Evolutionary conservation across 2,329 filamentous ascomycete genomes (phyloP), one percentile per base, ranked within the genome.

Genomic region (Pseudogymnoascus sp.): DNA sequence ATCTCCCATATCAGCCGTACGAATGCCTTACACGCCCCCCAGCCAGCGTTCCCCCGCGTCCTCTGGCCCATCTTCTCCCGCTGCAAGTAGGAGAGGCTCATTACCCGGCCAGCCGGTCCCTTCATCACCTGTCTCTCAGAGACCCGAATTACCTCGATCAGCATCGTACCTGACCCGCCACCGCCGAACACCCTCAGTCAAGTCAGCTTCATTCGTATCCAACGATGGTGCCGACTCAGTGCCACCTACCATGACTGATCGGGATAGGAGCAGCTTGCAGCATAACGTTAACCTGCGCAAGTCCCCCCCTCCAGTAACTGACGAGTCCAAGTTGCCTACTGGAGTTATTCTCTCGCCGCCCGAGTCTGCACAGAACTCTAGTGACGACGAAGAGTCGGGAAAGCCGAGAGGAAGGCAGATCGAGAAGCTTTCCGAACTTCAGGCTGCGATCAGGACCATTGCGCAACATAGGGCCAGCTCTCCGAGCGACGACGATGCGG

Each of bases 301-400:
- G 73, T 95, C 92, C 57, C 90, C 91, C 13, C 87, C 90, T n/a
- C 90, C 91, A 15, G 76, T 91, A 65, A 90, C 86, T 65, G 85
- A 90, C 75, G 82, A 78, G 26, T 74, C 84, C 63, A 78, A 84
- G 65, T 94, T 96, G 74, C 91, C 92, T 41, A 84, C 85, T 64
- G 91, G 90, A 64, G 92, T 90, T 65, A 84, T 96, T 68, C 89
- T 96, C 63, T 97, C 93, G 0, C 93, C 93, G 36, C 93, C 93
- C 8, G 93, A 97, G 69, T 96, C 92, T 35, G 82, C 83, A 5
- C 82, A 84, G 39, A 89, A 87, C 66, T 92, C 87, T 26, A 92
- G 92, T 74, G 92, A 96, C 72, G 91, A 96, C 67, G 91, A 95
- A 70, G 70, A 86, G 84, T 67, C 76, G 68, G 24, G 73, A 72